Evolutionary conservation across 1,284 basidiomycete species (phyloP).

Genomic region (Vanrija humicola): DNA sequence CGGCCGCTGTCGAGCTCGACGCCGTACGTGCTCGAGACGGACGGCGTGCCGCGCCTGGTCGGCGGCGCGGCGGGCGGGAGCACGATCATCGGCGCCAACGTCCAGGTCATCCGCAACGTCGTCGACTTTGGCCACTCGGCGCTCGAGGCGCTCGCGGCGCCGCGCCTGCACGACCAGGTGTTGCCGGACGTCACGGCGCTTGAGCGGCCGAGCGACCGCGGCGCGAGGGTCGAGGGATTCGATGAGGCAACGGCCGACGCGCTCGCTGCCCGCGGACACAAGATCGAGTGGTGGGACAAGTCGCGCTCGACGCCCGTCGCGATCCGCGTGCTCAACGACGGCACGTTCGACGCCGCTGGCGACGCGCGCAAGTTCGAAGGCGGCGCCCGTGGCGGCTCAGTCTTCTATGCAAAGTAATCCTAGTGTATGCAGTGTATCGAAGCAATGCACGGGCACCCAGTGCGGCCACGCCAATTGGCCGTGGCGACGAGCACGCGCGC

Average conservation of each 20-base stretch:
- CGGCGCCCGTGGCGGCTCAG: constrained; percentile 9
- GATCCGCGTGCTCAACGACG: constrained; percentile 19
- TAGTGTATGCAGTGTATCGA: too few species aligned
- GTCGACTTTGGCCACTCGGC: constrained; percentile 29
- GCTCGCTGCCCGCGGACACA: constrained; percentile 28
- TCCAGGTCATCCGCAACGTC: constrained; percentile 34
- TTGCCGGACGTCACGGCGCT: constrained; percentile 31
- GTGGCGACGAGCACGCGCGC: too few species aligned
- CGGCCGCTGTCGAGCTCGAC: constrained; percentile 41
- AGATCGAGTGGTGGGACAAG: constrained; percentile 25
- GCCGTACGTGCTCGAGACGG: constrained; percentile 36
- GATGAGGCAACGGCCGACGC: constrained; percentile 18
- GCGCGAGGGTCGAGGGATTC: constrained; percentile 23
- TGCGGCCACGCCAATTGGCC: too few species aligned
- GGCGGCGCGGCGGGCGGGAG: constrained; percentile 43
- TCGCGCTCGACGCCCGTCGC: constrained; percentile 27
- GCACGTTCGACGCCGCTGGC: constrained; percentile 23
- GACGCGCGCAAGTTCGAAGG: constrained; percentile 36
- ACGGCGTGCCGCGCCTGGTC: constrained; percentile 19
- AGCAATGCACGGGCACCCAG: too few species aligned
- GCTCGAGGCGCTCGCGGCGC: constrained; percentile 25
- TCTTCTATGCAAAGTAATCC: too few species aligned
- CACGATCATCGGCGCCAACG: constrained; percentile 41
- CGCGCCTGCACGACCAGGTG: constrained; percentile 42
- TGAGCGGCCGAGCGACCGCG: constrained; percentile 22